A percentile compares a stretch with the other conserved stretches of the same genome.
These are phyloP conservation scores for Sporothrix phasma DNA, from an alignment of 2,329 filamentous ascomycete species.

Conservation along the genomic window DNA sequence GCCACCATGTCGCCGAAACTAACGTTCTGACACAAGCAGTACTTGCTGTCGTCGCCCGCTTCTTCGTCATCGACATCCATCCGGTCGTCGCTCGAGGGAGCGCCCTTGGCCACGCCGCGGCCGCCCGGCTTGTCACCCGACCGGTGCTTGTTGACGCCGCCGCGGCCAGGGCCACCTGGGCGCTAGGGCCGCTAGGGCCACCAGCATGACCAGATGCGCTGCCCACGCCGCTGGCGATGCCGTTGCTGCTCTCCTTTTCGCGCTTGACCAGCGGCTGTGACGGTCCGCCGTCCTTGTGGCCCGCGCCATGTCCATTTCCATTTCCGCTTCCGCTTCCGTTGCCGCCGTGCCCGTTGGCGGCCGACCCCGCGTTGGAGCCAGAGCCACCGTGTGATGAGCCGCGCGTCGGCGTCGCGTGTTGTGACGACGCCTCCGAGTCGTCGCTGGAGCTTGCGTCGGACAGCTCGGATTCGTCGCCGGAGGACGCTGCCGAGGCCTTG, in stretches of 20 bases:
- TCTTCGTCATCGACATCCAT: constrained; percentile 56
- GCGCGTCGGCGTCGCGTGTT: constrained; percentile 31
- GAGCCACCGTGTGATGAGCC: constrained; percentile 20
- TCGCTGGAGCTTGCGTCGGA: constrained; percentile 52
- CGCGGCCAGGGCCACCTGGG: not conserved
- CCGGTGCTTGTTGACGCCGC: constrained; percentile 11
- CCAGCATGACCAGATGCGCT: not conserved
- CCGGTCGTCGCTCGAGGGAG: constrained; percentile 38
- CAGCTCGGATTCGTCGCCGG: constrained; percentile 50
- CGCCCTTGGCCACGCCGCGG: constrained; percentile 4
- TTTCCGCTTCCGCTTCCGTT: not conserved
- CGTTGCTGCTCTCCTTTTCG: constrained; percentile 10
- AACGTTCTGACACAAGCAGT: constrained; percentile 74
- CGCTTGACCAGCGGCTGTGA: constrained; percentile 6
- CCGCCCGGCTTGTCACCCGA: constrained; percentile 4
- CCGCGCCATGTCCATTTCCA: not conserved
- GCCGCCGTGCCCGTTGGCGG: not conserved
- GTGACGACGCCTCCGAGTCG: constrained; percentile 40
- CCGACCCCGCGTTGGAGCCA: not conserved
- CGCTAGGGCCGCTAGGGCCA: not conserved
- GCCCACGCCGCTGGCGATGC: not conserved
- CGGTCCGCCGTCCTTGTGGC: not conserved
- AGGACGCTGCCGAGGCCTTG: constrained; percentile 50
- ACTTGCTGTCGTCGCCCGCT: constrained; percentile 67
- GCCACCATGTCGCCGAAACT: constrained; percentile 85